phyloP scores from a whole-genome alignment of 768 basidiomycete species.

The Hygrocybe punicea region DNA sequence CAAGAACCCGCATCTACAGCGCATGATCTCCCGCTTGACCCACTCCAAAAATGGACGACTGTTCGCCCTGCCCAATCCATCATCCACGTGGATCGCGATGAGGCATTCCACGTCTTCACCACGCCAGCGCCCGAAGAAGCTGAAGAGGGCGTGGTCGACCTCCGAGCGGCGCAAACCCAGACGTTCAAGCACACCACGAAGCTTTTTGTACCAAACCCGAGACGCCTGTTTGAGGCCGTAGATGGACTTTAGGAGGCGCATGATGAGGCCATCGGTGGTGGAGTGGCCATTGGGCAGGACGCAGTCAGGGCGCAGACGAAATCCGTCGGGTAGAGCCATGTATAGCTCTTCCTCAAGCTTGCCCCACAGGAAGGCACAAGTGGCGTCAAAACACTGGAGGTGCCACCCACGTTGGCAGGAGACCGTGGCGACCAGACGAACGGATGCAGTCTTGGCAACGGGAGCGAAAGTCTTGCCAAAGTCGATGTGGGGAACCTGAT shows the following conservation, averaged over 20 bases:
- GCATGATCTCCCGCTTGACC: slow-evolving; percentile 18
- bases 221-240: slow-evolving; percentile 38
- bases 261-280: slow-evolving; percentile 7
- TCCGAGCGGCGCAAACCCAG: slow-evolving; percentile 20
- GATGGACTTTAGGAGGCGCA: slow-evolving; percentile 20
- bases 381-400: slow-evolving; percentile 24
- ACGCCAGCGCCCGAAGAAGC: slow-evolving; percentile 3
- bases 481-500: slow-evolving; percentile 30
- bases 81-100: slow-evolving; percentile 28
- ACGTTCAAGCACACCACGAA: slow-evolving; percentile 10
- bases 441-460: slow-evolving; percentile 22
- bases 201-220: slow-evolving; percentile 21
- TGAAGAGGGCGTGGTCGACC: slow-evolving; percentile 28
- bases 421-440: slow-evolving; percentile 22
- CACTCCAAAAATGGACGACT: slow-evolving; percentile 16
- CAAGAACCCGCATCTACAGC: too few relatives aligned
- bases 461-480: slow-evolving; percentile 36
- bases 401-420: slow-evolving; percentile 11
- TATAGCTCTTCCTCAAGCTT: slow-evolving; percentile 16
- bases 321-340: slow-evolving; percentile 10
- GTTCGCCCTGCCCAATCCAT: slow-evolving; percentile 21
- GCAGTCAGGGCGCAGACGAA: neutral
- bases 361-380: slow-evolving; percentile 14
- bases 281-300: neutral
- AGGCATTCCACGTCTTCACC: slow-evolving; percentile 10